Conservation (phyloP, 345 rosid genomes). For the Linum tenue region DNA sequence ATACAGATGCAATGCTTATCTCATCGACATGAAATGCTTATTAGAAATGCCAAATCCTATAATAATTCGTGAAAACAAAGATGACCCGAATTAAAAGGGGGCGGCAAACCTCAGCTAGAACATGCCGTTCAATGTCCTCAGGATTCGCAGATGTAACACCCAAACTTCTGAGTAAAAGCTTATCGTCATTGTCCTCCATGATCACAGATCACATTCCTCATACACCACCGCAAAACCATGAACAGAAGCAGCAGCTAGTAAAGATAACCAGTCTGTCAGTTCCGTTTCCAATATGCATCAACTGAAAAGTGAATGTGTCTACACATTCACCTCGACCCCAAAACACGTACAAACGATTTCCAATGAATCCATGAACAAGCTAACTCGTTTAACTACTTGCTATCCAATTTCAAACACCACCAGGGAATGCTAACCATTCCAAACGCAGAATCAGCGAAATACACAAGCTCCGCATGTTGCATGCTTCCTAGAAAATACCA, state of each 20-base stretch:
- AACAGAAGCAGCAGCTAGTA: conserved; percentile 6
- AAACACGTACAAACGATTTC: background rate
- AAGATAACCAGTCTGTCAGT: background rate
- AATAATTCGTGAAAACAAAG: background rate
- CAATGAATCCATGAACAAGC: conserved; percentile 9
- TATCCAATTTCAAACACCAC: background rate
- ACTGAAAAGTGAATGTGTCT: too few species aligned
- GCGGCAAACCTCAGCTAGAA: conserved; percentile 44
- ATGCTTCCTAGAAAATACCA: too few species aligned
- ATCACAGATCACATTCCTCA: conserved; percentile 14
- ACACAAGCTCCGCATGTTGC: too few species aligned
- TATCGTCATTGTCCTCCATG: conserved; percentile 69
- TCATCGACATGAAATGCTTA: background rate
- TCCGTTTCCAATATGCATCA: conserved; percentile 6
- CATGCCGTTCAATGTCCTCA: conserved; percentile 64
- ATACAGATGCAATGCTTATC: background rate
- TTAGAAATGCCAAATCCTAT: background rate
- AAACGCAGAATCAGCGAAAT: background rate
- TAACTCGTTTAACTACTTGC: too few species aligned
- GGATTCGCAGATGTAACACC: conserved; percentile 84
- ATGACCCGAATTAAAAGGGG: conserved; percentile 4
- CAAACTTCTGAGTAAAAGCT: conserved; percentile 52
- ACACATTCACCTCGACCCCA: background rate
- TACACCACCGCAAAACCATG: conserved; percentile 1
- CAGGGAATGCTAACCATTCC: background rate